Percentiles rank a stretch among this genome's conserved stretches.
Conservation (phyloP, 148 eudicot species). For the Persicaria maculosa region DNA sequence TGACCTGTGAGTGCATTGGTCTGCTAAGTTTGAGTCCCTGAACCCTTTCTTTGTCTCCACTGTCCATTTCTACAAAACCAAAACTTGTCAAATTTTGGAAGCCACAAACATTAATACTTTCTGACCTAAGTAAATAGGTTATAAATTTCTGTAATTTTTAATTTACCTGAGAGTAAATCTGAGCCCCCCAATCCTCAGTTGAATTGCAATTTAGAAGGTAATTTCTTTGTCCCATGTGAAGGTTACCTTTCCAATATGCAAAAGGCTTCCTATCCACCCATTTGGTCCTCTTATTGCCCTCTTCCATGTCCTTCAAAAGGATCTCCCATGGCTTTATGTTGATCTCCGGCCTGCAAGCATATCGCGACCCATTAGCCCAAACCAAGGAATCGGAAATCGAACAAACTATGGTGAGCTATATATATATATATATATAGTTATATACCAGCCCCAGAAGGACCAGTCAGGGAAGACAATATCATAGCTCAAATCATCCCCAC, state of each 20-base stretch:
- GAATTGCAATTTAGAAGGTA: conserved; percentile 37
- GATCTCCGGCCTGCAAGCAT: conserved; percentile 36
- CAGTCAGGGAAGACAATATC: conserved; percentile 46
- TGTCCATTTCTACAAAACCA: conserved; percentile 25
- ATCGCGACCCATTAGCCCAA: background rate
- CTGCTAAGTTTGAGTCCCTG: conserved; percentile 28
- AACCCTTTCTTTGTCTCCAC: conserved; percentile 21
- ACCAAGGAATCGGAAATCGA: conserved; percentile 41
- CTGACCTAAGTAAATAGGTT: too few species aligned
- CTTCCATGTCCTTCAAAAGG: conserved; percentile 19
- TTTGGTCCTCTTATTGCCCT: conserved; percentile 25
- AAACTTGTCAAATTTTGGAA: too few species aligned
- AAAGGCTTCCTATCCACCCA: conserved; percentile 40
- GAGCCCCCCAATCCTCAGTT: conserved; percentile 26
- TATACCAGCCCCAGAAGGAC: too few species aligned
- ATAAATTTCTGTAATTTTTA: too few species aligned
- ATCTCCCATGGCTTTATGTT: conserved; percentile 41
- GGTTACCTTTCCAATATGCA: conserved; percentile 59
- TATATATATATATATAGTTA: conserved; percentile 12
- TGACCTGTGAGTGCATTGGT: conserved; percentile 47
- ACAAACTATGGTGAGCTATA: conserved; percentile 7
- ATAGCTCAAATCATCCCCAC: conserved; percentile 34
- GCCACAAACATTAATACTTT: too few species aligned
- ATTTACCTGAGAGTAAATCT: conserved; percentile 31
- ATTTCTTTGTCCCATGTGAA: conserved; percentile 3